Base-by-base conservation (phyloP, 345 rosid genomes). In the Ailanthus altissimus region DNA sequence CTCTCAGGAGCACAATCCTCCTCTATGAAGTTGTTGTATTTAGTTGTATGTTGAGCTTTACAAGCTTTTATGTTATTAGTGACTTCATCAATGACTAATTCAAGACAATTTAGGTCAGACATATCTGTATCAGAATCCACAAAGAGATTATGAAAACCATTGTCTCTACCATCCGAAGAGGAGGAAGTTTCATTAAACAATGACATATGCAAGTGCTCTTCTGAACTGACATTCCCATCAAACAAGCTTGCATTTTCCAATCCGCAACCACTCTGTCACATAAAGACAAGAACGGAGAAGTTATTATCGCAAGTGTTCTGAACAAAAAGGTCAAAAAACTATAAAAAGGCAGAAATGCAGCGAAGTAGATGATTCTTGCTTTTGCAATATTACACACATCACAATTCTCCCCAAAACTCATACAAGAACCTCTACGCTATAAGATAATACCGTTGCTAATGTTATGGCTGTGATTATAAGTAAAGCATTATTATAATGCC, bases 41-140 rank as follows among this genome's bases (percentile, higher is more conserved):
- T 77, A 16, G 61, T 72, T 66, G 32, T 49, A 36, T 53, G 13
- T 49, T 47, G 47, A 47, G 80, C 15, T 76, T 81, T 68, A 53
- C 50, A 11, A 23, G 63, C n/a, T 71, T 61, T 80, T 53, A 47
- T 40, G 16, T 20, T 43, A 38, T 25, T 51, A 21, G 78, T 58
- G 47, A 20, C 25, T 47, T 59, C 79, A 51, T 28, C 73, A 28
- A 1, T 8, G 21, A 49, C 25, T 7, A 6, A 26, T 47, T 58
- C 50, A 38, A 12, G 61, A 46, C 36, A 46, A 59, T 66, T 46
- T 67, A 13, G 40, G 65, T 16, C 40, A 42, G 57, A 16, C 14
- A 58, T 75, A 4, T 59, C 47, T 10, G 53, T 73, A 8, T 56
- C 62, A 8, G 82, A 74, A 49, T 72, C 76, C 59, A n/a, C 25